Evolutionary conservation across 2,329 filamentous ascomycete genomes (phyloP).

Genomic region (Monilinia vaccinii-corymbosi): DNA sequence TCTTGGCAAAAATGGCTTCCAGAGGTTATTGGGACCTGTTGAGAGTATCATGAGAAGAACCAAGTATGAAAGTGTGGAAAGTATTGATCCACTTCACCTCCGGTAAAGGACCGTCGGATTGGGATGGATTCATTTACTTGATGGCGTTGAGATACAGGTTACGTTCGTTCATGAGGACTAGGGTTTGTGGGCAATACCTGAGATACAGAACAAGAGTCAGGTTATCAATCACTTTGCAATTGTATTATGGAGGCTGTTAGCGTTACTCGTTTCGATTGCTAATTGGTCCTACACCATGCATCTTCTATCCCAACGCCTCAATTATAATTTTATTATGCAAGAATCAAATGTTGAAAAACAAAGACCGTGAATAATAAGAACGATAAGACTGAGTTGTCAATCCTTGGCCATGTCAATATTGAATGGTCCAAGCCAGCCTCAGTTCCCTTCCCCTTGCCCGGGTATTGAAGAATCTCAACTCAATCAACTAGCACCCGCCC

Average conservation of each 20-base stretch:
- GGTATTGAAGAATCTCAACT: not conserved
- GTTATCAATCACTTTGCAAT: constrained; percentile 12
- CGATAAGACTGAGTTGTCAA: not conserved
- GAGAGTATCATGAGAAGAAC: constrained; percentile 85
- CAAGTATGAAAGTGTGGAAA: constrained; percentile 53
- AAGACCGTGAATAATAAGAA: not conserved
- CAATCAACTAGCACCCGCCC: constrained; percentile 28
- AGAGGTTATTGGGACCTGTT: constrained; percentile 83
- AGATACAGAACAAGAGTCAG: constrained; percentile 19
- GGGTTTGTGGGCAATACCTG: constrained; percentile 23
- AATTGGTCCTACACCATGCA: constrained; percentile 4
- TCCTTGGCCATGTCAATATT: not conserved
- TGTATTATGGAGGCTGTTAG: constrained; percentile 6
- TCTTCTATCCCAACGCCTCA: not conserved
- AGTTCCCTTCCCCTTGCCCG: not conserved
- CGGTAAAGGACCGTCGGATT: constrained; percentile 18
- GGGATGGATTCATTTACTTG: constrained; percentile 14
- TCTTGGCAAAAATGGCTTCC: constrained; percentile 89
- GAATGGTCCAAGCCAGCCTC: not conserved
- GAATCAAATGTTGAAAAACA: not conserved
- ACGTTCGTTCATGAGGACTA: constrained; percentile 26
- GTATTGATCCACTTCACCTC: constrained; percentile 55
- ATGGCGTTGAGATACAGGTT: constrained; percentile 26
- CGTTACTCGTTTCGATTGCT: constrained; percentile 7
- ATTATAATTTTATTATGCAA: not conserved